These are phyloP conservation scores for Mycena latifolia DNA, from an alignment of 768 basidiomycete genomes.

Conservation along the genomic window DNA sequence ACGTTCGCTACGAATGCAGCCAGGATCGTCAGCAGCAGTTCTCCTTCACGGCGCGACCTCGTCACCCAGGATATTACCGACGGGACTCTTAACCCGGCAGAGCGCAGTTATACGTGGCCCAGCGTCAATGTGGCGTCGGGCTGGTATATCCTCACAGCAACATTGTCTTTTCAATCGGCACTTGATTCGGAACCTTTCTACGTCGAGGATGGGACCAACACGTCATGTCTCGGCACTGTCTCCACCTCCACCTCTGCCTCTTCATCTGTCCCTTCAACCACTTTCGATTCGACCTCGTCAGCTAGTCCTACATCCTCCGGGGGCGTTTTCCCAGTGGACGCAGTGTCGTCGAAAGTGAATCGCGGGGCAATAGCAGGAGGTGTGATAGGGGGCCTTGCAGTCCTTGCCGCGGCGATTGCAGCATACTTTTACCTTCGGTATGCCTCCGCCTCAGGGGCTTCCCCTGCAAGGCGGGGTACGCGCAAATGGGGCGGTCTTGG, in stretches of 20 bases:
- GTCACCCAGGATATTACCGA: background rate
- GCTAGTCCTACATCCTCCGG: slow-evolving; percentile 36
- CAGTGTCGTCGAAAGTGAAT: slow-evolving; percentile 44
- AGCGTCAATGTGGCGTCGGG: slow-evolving; percentile 62
- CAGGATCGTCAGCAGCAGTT: no score
- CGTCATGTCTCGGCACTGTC: slow-evolving; percentile 46
- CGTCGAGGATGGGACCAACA: slow-evolving; percentile 46
- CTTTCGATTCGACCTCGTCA: slow-evolving; percentile 35
- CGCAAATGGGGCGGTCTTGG: slow-evolving; percentile 46
- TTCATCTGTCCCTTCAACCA: slow-evolving; percentile 23
- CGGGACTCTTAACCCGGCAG: slow-evolving; percentile 40
- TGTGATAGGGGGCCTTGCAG: slow-evolving; percentile 59
- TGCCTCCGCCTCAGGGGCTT: slow-evolving; percentile 43
- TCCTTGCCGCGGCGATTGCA: slow-evolving; percentile 48
- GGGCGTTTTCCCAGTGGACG: slow-evolving; percentile 40
- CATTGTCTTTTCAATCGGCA: slow-evolving; percentile 34
- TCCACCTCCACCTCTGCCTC: slow-evolving; percentile 26
- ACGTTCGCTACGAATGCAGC: background rate
- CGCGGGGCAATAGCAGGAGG: slow-evolving; percentile 64
- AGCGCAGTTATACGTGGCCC: slow-evolving; percentile 53
- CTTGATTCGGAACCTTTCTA: slow-evolving; percentile 44
- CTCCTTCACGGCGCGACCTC: slow-evolving; percentile 3
- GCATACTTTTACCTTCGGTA: slow-evolving; percentile 37
- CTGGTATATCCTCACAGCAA: slow-evolving; percentile 56
- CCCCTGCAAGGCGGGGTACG: slow-evolving; percentile 31